phyloP scores from a whole-genome alignment of 2,329 filamentous ascomycete genomes.

The Xylaria digitata region DNA sequence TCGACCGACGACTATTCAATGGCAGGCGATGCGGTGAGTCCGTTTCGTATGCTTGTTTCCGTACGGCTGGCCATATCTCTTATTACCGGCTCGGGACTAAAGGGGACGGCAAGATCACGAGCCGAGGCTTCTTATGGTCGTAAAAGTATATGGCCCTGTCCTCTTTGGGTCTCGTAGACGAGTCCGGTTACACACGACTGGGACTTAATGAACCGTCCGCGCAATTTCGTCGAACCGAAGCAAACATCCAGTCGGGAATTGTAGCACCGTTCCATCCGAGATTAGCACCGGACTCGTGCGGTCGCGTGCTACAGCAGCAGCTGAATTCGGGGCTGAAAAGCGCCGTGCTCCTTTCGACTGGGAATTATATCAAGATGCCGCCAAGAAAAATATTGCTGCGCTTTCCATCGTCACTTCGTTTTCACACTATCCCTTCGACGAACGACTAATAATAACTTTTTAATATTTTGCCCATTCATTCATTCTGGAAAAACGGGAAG shows the following conservation, averaged over 20 bases:
- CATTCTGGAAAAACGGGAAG: background rate
- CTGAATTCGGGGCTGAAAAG: background rate
- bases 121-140: background rate
- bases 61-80: background rate
- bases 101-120: background rate
- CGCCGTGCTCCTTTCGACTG: background rate
- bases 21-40: background rate
- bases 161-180: background rate
- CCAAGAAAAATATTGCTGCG: background rate
- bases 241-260: conserved; percentile 3
- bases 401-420: background rate
- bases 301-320: background rate
- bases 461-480: too few relatives aligned
- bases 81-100: background rate
- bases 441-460: background rate
- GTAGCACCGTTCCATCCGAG: background rate
- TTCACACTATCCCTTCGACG: background rate
- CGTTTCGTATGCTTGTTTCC: background rate
- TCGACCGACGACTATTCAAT: too few relatives aligned
- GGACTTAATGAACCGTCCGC: background rate
- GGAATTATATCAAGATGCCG: background rate
- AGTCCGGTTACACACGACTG: background rate
- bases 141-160: background rate
- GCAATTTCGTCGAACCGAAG: background rate
- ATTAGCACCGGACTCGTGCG: background rate